phyloP scores from a whole-genome alignment of 202 grass and related monocot genomes.

The Zizania palustris region DNA sequence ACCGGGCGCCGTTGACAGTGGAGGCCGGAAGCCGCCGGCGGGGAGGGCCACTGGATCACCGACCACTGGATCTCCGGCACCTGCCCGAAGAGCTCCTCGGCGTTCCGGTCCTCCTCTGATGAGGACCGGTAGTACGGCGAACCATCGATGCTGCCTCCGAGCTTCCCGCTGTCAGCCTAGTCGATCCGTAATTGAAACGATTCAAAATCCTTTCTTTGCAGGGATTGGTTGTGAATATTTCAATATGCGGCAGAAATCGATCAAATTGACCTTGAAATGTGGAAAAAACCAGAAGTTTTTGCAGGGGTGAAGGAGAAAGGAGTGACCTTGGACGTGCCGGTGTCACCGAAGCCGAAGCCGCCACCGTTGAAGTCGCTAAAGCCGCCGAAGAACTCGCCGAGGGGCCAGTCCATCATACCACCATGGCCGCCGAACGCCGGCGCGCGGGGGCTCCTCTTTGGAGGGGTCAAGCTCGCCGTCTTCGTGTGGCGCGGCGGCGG shows the following conservation, averaged over 20 bases:
- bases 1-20: constrained; percentile 51
- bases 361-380: constrained; percentile 50
- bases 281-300: neutral
- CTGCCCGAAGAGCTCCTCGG: constrained; percentile 60
- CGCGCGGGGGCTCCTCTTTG: constrained; percentile 40
- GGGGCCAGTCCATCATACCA: constrained; percentile 60
- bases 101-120: constrained; percentile 52
- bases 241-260: neutral
- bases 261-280: neutral
- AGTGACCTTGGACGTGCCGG: constrained; percentile 68
- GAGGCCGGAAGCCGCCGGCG: constrained; percentile 72
- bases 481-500: constrained; percentile 14
- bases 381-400: constrained; percentile 76
- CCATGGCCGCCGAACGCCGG: constrained; percentile 35
- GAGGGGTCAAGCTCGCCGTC: neutral
- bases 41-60: constrained; percentile 59
- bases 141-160: constrained; percentile 55
- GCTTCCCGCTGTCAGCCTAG: constrained; percentile 81
- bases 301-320: neutral
- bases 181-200: neutral
- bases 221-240: neutral
- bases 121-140: constrained; percentile 47
- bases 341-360: constrained; percentile 64
- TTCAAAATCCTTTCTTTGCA: too few relatives aligned
- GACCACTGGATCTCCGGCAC: neutral